Conservation (phyloP, 179 eudicot species). For the Patellifolia procumbens region DNA sequence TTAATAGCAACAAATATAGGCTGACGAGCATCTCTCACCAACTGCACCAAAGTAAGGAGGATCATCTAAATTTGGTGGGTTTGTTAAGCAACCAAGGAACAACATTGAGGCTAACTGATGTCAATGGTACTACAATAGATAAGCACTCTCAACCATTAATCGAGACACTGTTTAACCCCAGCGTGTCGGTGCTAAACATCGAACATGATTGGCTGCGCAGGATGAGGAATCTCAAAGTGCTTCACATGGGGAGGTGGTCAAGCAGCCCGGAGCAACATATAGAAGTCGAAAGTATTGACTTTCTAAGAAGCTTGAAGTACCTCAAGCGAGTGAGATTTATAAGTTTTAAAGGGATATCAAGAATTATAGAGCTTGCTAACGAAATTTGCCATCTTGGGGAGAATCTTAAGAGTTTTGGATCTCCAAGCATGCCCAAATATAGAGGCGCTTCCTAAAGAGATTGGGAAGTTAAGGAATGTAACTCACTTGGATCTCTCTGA, state of each 20-base stretch:
- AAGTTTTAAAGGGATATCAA: constrained; percentile 5
- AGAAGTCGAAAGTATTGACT: not conserved
- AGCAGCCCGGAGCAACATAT: not conserved
- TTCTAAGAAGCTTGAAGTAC: not conserved
- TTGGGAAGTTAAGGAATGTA: constrained; percentile 6
- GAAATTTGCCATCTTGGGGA: not conserved
- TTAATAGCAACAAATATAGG: not conserved
- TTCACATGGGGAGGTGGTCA: constrained; percentile 16
- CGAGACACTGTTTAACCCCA: not conserved
- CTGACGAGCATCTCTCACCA: not conserved
- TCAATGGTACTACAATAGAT: not conserved
- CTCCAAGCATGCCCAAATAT: constrained; percentile 3
- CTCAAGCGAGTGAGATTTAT: not conserved
- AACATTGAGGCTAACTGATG: not conserved
- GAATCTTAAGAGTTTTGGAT: constrained; percentile 1
- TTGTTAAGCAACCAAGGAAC: not conserved
- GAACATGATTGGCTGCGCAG: not conserved
- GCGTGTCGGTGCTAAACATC: not conserved
- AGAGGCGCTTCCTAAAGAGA: not conserved
- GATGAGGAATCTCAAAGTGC: not conserved
- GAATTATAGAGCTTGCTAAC: not conserved
- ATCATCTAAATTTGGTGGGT: not conserved
- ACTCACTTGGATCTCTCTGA: constrained; percentile 9
- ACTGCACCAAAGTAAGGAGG: not conserved
- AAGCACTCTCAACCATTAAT: too few relatives aligned